Conservation (phyloP, 2,329 filamentous ascomycete genomes). For the Clarireedia hainanense region DNA sequence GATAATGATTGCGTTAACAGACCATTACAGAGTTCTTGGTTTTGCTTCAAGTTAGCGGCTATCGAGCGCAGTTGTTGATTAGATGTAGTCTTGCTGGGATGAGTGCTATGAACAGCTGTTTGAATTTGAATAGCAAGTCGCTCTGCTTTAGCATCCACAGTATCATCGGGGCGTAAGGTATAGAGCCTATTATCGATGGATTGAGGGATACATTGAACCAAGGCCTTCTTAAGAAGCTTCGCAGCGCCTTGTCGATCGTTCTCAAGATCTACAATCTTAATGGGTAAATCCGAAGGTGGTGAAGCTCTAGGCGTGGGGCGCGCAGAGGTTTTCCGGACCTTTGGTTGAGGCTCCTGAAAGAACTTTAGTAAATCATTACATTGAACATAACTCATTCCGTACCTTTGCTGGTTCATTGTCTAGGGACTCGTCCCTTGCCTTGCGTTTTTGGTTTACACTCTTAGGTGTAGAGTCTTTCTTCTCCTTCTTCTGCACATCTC, state of each 20-base stretch:
- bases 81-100: conserved; percentile 46
- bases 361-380: background rate
- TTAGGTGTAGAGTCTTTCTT: conserved; percentile 3
- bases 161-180: conserved; percentile 53
- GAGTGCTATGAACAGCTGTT: conserved; percentile 53
- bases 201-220: conserved; percentile 56
- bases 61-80: conserved; percentile 64
- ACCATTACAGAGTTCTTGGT: conserved; percentile 66
- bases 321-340: conserved; percentile 49
- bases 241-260: conserved; percentile 60
- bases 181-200: conserved; percentile 60
- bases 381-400: conserved; percentile 13
- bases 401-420: conserved; percentile 43
- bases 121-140: conserved; percentile 73
- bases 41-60: conserved; percentile 82
- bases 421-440: conserved; percentile 45
- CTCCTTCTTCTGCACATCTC: conserved; percentile 29
- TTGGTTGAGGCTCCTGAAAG: conserved; percentile 35
- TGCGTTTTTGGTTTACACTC: conserved; percentile 31
- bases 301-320: conserved; percentile 30
- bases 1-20: conserved; percentile 66
- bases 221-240: conserved; percentile 60
- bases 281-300: conserved; percentile 37
- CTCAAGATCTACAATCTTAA: conserved; percentile 47
- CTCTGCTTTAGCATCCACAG: conserved; percentile 57